phyloP scores from a whole-genome alignment of 2,329 filamentous ascomycete genomes.

The Scolecobasidium constrictum region DNA sequence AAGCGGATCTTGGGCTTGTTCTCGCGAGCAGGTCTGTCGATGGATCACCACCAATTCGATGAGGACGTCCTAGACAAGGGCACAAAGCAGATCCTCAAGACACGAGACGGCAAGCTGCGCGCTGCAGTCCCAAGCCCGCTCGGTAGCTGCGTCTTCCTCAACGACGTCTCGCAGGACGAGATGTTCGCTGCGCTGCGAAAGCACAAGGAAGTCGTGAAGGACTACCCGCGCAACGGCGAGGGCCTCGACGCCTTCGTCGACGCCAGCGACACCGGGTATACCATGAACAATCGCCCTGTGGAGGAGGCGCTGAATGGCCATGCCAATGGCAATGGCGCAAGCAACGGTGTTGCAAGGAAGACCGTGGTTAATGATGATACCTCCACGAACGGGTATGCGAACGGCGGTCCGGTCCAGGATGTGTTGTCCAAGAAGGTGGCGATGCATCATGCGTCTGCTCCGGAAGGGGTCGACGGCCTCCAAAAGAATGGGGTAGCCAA shows the following conservation, averaged over 20 bases:
- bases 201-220: constrained; percentile 54
- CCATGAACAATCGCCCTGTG: too few species aligned
- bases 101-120: constrained; percentile 55
- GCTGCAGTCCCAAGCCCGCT: constrained; percentile 59
- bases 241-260: constrained; percentile 62
- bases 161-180: constrained; percentile 52
- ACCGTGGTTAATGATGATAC: neutral
- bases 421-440: too few species aligned
- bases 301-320: too few species aligned
- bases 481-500: neutral
- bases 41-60: constrained; percentile 60
- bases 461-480: neutral
- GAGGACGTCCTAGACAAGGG: constrained; percentile 53
- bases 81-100: constrained; percentile 60
- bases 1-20: constrained; percentile 54
- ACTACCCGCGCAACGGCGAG: constrained; percentile 51
- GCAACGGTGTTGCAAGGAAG: neutral
- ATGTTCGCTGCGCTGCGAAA: constrained; percentile 48
- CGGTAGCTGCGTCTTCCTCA: constrained; percentile 56
- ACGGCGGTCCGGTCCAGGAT: too few species aligned
- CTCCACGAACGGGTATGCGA: neutral
- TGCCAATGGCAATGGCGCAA: neutral
- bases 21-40: constrained; percentile 58
- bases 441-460: too few species aligned
- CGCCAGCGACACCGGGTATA: constrained; percentile 53